Base-by-base conservation (phyloP, 116 monocot species). In the Thalassia testudinum region DNA sequence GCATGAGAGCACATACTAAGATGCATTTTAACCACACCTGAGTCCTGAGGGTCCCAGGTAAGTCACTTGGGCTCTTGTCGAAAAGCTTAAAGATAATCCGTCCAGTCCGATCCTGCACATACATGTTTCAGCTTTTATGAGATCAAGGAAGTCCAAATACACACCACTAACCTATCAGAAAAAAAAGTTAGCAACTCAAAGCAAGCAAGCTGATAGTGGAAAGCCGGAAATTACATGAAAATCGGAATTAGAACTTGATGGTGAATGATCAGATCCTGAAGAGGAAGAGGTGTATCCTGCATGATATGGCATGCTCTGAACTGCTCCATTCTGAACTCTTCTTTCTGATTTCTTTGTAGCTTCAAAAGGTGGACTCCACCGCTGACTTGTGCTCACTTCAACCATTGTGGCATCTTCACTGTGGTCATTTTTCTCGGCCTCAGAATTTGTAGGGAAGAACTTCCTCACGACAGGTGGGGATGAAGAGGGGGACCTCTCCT, bases 21-120 rank as follows among this genome's bases (percentile, higher is more conserved):
- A 34, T 5, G 30, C 3, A 34, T 5, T 34, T 10, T 10, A 34
- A 34, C 6, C 29, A 8, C 61, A 97, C 97, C 75, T 97, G 75
- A 30, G 62, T 62, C 17, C 79, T 74, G 21, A 89, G 68, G 15
- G 67, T 70, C 51, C 56, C 70, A 22, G 97, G 97, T 20, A 97
- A 70, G 65, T 65, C 72, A 49, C 82, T 80, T 1, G 97, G 97
- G 47, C 89, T 85, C 67, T 89, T 89, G 58, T 75, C 97, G 28
- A 97, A 97, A 28, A 97, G 85, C 59, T 97, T 97, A 58, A 97
- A 82, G 22, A 89, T 75, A 34, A 97, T 97, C 16, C 82, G 54
- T 6, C 77, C 90, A 56, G 97, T 97, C 4, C 89, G 90, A 47
- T 90, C 79, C 97, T 99, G 70, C 22, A 53, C 21, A 58, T 20